Evolutionary conservation across 2,329 filamentous ascomycete species (phyloP).

Genomic region (Grosmannia penicillata): DNA sequence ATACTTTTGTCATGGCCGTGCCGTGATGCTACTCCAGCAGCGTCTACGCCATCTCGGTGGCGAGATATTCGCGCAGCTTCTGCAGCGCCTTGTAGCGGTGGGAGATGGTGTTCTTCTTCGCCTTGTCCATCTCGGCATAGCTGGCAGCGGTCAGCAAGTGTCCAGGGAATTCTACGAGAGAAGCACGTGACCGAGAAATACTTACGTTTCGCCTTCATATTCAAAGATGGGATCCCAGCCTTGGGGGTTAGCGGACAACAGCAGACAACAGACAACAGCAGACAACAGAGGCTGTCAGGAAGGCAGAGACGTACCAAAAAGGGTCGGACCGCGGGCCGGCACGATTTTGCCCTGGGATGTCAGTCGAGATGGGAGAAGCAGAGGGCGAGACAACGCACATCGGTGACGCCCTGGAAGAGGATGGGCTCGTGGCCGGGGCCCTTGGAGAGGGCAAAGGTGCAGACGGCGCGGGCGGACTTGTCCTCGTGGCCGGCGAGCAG

Average conservation of each 20-base stretch:
- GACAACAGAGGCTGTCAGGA: too few species aligned
- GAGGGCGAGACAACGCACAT: constrained; percentile 27
- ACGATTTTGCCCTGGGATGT: constrained; percentile 57
- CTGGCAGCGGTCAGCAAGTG: constrained; percentile 19
- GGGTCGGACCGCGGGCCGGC: constrained; percentile 59
- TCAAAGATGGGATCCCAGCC: constrained; percentile 97
- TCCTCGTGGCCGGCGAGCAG: constrained; percentile 78
- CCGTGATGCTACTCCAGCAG: too few species aligned
- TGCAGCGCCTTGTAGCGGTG: constrained; percentile 78
- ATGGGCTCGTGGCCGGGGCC: constrained; percentile 74
- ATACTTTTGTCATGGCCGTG: neutral
- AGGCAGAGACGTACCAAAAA: constrained; percentile 53
- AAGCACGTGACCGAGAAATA: too few species aligned
- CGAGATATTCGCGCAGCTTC: constrained; percentile 74
- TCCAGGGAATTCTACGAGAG: neutral
- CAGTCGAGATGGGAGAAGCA: neutral
- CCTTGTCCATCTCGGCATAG: constrained; percentile 88
- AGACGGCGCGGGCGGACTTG: constrained; percentile 84
- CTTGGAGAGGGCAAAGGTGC: constrained; percentile 84
- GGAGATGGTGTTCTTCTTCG: constrained; percentile 79
- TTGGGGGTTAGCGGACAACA: constrained; percentile 19
- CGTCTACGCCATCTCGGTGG: constrained; percentile 19
- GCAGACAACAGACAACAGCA: neutral
- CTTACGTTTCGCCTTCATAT: constrained; percentile 70
- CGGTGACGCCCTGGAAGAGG: constrained; percentile 81